A percentile compares a stretch with the other conserved stretches of the same genome.
Conservation (phyloP, 768 basidiomycete species). For the Phanerodontia chrysosporium region DNA sequence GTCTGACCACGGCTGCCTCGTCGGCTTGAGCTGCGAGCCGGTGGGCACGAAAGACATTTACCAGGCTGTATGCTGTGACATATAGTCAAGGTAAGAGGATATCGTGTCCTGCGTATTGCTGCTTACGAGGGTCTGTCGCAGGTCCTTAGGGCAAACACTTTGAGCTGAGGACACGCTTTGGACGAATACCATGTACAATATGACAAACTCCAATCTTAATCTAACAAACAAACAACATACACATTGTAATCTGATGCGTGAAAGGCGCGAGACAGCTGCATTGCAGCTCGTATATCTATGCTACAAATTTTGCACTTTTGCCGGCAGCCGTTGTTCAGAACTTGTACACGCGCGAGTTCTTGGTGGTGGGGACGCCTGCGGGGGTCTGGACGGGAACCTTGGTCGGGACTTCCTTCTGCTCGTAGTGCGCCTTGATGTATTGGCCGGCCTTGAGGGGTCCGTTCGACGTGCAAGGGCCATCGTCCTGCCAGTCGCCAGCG, state of each 20-base stretch:
- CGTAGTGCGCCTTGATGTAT: constrained; percentile 11
- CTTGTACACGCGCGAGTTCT: constrained; percentile 14
- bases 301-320: not conserved
- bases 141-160: too few relatives aligned
- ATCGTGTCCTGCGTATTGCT: too few relatives aligned
- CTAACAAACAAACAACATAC: too few relatives aligned
- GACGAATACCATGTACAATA: too few relatives aligned
- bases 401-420: constrained; percentile 12
- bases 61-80: not conserved
- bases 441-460: not conserved
- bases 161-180: too few relatives aligned
- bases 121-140: too few relatives aligned
- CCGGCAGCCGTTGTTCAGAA: not conserved
- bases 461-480: constrained; percentile 20
- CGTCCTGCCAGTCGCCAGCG: constrained; percentile 24
- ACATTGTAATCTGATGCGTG: too few relatives aligned
- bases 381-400: constrained; percentile 13
- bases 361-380: constrained; percentile 1
- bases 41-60: not conserved
- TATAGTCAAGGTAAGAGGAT: not conserved
- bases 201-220: too few relatives aligned
- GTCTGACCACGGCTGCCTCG: not conserved
- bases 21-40: not conserved
- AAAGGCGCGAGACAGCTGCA: not conserved
- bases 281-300: not conserved